Evolutionary conservation across 441 rosid genomes (phyloP).

Genomic region (Bocquillonia castaneifolia): DNA sequence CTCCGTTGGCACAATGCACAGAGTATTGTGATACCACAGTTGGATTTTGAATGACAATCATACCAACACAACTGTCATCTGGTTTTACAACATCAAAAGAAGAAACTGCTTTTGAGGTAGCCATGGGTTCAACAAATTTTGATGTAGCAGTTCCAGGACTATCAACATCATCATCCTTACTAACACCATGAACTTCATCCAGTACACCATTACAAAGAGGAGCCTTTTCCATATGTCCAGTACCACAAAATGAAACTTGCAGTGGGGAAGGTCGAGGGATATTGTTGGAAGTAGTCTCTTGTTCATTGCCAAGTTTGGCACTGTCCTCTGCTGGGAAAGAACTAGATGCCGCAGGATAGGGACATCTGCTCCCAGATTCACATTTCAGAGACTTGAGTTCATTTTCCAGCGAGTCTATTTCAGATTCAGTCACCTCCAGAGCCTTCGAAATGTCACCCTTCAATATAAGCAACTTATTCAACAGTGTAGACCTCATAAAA

Average conservation of each 20-base stretch:
- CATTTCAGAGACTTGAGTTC: constrained; percentile 54
- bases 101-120: constrained; percentile 25
- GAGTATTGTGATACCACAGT: constrained; percentile 17
- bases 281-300: constrained; percentile 23
- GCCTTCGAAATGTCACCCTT: constrained; percentile 64
- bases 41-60: constrained; percentile 24
- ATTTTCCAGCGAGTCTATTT: constrained; percentile 84
- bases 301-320: constrained; percentile 34
- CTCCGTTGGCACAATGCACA: constrained; percentile 25
- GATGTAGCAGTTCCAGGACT: constrained; percentile 73
- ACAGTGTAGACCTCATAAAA: constrained; percentile 48
- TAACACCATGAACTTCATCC: constrained; percentile 35
- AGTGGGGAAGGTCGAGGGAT: constrained; percentile 41
- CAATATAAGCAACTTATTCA: constrained; percentile 61
- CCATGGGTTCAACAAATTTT: constrained; percentile 39
- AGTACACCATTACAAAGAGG: constrained; percentile 34
- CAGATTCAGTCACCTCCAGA: constrained; percentile 73
- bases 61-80: constrained; percentile 30
- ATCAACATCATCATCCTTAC: constrained; percentile 56
- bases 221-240: constrained; percentile 31
- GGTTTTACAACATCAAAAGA: constrained; percentile 29
- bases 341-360: constrained; percentile 32
- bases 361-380: constrained; percentile 34
- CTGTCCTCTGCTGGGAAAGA: constrained; percentile 30
- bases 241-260: constrained; percentile 40